Conservation (phyloP, 768 basidiomycete species). For the Pleurotus citrinopileatus region DNA sequence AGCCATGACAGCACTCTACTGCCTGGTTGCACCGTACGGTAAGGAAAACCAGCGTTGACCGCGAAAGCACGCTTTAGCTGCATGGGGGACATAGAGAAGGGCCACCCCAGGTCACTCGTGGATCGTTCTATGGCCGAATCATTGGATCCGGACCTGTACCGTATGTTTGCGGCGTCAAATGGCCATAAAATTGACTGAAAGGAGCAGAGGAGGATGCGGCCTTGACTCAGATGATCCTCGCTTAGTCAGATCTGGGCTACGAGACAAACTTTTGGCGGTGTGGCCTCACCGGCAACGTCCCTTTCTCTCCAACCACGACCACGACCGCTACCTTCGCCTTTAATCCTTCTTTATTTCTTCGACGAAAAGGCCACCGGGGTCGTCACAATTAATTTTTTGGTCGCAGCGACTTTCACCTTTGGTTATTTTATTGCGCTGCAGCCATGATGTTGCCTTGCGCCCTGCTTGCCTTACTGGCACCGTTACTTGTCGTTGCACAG, state of each 20-base stretch:
- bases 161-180: not conserved
- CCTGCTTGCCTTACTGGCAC: slow-evolving; percentile 25
- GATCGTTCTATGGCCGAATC: not conserved
- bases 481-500: slow-evolving; percentile 34
- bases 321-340: not conserved
- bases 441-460: slow-evolving; percentile 15
- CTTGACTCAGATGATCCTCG: not conserved
- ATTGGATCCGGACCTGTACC: not conserved
- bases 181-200: not conserved
- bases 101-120: too few relatives aligned
- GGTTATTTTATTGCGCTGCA: not conserved
- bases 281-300: slow-evolving; percentile 4
- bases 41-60: not conserved
- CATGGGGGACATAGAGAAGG: not conserved
- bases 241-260: not conserved
- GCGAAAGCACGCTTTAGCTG: not conserved
- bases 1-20: not conserved
- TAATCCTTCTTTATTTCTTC: not conserved
- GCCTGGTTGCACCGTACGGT: not conserved
- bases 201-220: not conserved
- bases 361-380: not conserved
- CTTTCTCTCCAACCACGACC: not conserved
- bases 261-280: slow-evolving; percentile 2
- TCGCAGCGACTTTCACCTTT: not conserved
- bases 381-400: not conserved